Base-by-base conservation (phyloP, 2,329 filamentous ascomycete genomes). In the Trichoderma sp. region DNA sequence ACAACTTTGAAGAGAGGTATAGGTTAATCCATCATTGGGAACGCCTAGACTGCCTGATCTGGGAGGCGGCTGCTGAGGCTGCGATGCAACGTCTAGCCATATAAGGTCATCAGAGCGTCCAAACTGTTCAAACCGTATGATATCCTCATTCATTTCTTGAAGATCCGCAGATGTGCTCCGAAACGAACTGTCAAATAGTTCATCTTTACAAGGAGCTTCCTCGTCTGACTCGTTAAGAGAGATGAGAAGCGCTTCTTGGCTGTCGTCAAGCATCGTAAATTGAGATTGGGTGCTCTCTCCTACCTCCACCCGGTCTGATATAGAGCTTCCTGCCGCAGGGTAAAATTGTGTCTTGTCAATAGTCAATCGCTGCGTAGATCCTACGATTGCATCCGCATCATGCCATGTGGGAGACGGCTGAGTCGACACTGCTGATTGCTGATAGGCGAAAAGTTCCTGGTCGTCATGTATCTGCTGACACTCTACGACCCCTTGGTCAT, bases 31-130 rank as follows among this genome's bases (percentile, higher is more conserved):
- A 29, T 45, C 8, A 19, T 17, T 10, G 5, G 7, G 32, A 27
- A n/a, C 5, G 32, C 19, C 12, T 13, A 45, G 3, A 5, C 5
- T 37, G 34, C 19, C 12, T 19, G 13, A 13, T 25, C 9, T 25
- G 8, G 45, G 7, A 50, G 58, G 58, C 6, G 17, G 17, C 22
- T 39, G 60, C 34, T 37, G 25, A 45, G 8, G 3, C 17, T 25
- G 17, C 12, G 54, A 22, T 17, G 19, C 34, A 35, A 45, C 52
- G 7, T 25, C 35, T 15, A 70, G 58, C 45, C 25, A 60, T 48
- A 70, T 60, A 3, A 70, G 22, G 39, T 67, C 53, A 29, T 63
- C 27, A 25, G 67, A 69, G 22, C 32, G 15, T 25, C 67, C 32
- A 29, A 67, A 67, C 9, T 34, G 32, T 15, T 69, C 29, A 32